A percentile compares a stretch with the other conserved stretches of the same genome.
Conservation (phyloP, 352 stramenopile genomes). For the Phytophthora palmivora region DNA sequence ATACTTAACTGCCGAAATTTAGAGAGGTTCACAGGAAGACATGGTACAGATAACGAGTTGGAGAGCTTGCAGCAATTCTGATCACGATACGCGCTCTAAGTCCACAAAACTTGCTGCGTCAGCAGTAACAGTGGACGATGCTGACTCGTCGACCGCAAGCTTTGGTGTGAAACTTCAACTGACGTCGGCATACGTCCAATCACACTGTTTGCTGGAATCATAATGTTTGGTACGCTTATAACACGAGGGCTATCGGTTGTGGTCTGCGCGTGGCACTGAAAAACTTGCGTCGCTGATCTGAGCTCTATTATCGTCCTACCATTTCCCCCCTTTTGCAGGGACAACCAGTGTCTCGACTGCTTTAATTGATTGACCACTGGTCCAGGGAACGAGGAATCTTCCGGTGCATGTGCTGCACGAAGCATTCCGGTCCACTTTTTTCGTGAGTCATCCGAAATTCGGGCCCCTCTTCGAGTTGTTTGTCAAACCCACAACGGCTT, state of each 20-base stretch:
- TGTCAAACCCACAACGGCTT: neutral
- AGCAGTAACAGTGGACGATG: neutral
- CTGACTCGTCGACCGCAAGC: neutral
- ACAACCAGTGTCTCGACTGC: no score
- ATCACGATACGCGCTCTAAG: no score
- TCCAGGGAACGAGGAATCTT: no score
- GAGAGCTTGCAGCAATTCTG: no score
- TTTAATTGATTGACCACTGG: no score
- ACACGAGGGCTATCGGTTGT: no score
- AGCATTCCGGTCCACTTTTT: conserved; percentile 15
- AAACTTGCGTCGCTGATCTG: neutral
- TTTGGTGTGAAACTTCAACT: conserved; percentile 2
- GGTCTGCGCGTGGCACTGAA: no score
- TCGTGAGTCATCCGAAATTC: conserved; percentile 21
- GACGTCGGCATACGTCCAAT: conserved; percentile 6
- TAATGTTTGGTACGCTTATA: neutral
- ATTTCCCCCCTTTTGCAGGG: neutral
- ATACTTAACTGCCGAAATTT: no score
- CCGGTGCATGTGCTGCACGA: neutral
- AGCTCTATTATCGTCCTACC: neutral
- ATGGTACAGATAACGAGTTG: no score
- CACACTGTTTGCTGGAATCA: neutral
- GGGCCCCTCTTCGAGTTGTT: neutral
- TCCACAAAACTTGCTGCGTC: no score
- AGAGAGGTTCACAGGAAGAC: no score